Evolutionary conservation across 2,329 filamentous ascomycete species (phyloP).

Genomic region (Zymoseptoria pseudotritici): DNA sequence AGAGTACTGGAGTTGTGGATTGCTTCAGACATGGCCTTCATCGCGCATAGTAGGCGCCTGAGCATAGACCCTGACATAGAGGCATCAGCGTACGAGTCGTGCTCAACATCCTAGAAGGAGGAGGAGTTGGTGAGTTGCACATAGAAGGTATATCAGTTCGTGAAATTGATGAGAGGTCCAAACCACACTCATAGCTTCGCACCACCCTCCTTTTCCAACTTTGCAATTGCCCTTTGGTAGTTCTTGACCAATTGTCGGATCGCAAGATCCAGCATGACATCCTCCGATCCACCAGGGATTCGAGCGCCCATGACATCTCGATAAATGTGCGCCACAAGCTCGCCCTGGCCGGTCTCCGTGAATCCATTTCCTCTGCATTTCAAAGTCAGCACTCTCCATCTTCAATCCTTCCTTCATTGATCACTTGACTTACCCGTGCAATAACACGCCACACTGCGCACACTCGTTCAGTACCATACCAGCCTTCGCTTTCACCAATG

Average conservation of each 20-base stretch:
- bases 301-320: conserved; percentile 9
- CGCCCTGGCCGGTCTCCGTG: conserved; percentile 60
- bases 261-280: conserved; percentile 61
- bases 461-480: conserved; percentile 65
- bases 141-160: not conserved
- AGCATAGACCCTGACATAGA: not conserved
- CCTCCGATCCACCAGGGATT: conserved; percentile 55
- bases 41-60: not conserved
- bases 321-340: conserved; percentile 57
- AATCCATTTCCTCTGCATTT: conserved; percentile 53
- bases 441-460: conserved; percentile 57
- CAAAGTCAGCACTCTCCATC: not conserved
- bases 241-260: conserved; percentile 63
- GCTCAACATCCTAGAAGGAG: not conserved
- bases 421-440: conserved; percentile 28
- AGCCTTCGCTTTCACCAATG: conserved; percentile 63
- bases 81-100: not conserved
- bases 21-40: not conserved
- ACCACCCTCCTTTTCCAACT: conserved; percentile 37
- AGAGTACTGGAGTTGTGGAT: not conserved
- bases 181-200: conserved; percentile 35
- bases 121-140: no score
- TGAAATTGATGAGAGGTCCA: not conserved
- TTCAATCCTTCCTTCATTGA: no score
- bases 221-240: conserved; percentile 51